Conservation (phyloP, 2,329 filamentous ascomycete species). For the Cordyceps tenuipes region DNA sequence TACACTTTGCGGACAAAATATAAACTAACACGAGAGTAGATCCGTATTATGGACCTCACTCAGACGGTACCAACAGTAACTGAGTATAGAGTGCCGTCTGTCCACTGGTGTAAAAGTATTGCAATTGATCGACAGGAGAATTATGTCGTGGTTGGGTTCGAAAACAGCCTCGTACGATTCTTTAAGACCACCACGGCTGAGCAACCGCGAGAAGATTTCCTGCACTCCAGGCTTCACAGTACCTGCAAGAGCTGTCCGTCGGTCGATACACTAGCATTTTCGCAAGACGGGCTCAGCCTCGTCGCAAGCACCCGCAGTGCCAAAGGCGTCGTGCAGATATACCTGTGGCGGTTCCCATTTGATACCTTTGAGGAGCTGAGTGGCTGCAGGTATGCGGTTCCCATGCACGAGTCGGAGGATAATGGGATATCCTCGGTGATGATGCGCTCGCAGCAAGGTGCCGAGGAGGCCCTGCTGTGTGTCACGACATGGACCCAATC, state of each 20-base stretch:
- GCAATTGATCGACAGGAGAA: conserved; percentile 31
- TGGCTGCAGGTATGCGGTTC: conserved; percentile 29
- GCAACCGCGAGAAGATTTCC: conserved; percentile 28
- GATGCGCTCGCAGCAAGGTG: conserved; percentile 24
- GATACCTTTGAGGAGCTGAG: conserved; percentile 26
- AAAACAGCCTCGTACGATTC: conserved; percentile 31
- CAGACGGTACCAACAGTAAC: conserved; percentile 23
- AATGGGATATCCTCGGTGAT: conserved; percentile 29
- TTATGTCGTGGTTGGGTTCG: conserved; percentile 32
- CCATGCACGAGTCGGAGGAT: conserved; percentile 33
- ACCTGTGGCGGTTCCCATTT: conserved; percentile 30
- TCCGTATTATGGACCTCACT: conserved; percentile 29
- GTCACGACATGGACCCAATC: conserved; percentile 35
- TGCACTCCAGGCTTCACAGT: conserved; percentile 26
- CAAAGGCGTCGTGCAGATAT: conserved; percentile 30
- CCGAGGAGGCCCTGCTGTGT: conserved; percentile 29
- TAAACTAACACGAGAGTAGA: conserved; percentile 17
- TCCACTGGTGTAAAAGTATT: conserved; percentile 31
- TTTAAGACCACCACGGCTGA: conserved; percentile 28
- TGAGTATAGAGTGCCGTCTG: conserved; percentile 31
- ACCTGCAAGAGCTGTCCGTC: conserved; percentile 28
- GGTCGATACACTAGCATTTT: conserved; percentile 33
- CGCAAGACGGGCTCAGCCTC: conserved; percentile 30
- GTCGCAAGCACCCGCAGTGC: conserved; percentile 28
- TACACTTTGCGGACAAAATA: neutral